Evolutionary conservation across 257 asterid species (phyloP).

Genomic region (Thymus mandschuricus): DNA sequence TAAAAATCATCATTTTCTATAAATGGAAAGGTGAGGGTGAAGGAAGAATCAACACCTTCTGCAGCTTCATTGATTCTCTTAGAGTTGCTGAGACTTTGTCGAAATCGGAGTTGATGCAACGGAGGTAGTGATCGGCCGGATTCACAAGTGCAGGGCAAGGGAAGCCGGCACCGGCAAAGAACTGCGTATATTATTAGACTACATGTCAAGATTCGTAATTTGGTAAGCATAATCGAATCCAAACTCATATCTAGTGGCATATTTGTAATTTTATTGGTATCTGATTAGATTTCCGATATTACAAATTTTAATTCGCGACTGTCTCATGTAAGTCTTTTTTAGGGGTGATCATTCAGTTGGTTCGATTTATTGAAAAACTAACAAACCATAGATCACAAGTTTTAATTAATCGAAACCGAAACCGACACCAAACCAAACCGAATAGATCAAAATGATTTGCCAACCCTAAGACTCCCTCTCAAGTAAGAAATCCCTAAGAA

Average conservation of each 20-base stretch:
- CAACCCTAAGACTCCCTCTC: too few relatives aligned
- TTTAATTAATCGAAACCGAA: too few relatives aligned
- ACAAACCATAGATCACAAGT: too few relatives aligned
- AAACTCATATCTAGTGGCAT: not conserved
- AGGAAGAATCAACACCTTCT: slow-evolving; percentile 46
- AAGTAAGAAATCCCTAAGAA: too few relatives aligned
- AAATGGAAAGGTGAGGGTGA: not conserved
- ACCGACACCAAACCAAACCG: too few relatives aligned
- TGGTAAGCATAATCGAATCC: not conserved
- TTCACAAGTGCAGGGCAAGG: slow-evolving; percentile 86
- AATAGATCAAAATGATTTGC: too few relatives aligned
- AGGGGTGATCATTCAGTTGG: too few relatives aligned
- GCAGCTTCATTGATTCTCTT: slow-evolving; percentile 74
- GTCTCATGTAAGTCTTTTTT: too few relatives aligned
- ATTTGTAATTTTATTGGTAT: too few relatives aligned
- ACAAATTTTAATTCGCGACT: too few relatives aligned
- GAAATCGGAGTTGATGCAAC: slow-evolving; percentile 89
- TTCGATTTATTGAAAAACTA: too few relatives aligned
- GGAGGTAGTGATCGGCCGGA: slow-evolving; percentile 89
- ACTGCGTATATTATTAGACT: slow-evolving; percentile 44
- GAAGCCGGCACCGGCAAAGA: slow-evolving; percentile 85
- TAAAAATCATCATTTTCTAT: not conserved
- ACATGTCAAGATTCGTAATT: not conserved
- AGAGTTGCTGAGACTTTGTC: slow-evolving; percentile 91
- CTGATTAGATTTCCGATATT: too few relatives aligned